These are phyloP conservation scores for Hymenotorrendiella dingleyae DNA, from an alignment of 2,329 filamentous ascomycete species.

Conservation along the genomic window DNA sequence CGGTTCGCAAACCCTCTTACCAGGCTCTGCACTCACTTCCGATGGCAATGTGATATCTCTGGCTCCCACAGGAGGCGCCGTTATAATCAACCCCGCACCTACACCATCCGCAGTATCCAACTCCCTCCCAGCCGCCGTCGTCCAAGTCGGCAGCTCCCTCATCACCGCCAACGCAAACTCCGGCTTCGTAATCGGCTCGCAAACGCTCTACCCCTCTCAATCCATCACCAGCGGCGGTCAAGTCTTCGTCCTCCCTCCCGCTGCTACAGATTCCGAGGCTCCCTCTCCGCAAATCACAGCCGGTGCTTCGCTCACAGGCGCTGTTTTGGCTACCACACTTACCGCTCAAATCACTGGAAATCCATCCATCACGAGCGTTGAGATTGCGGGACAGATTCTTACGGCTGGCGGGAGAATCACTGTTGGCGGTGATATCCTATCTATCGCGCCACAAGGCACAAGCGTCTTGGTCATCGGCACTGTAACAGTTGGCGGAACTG, in stretches of 20 bases:
- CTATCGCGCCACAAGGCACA: slow-evolving; percentile 19
- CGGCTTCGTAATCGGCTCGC: slow-evolving; percentile 14
- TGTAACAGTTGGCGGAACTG: slow-evolving; percentile 18
- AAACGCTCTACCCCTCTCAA: slow-evolving; percentile 12
- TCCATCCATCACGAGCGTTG: slow-evolving; percentile 11
- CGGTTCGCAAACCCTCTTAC: slow-evolving; percentile 21
- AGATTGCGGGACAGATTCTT: slow-evolving; percentile 24
- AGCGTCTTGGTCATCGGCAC: slow-evolving; percentile 23
- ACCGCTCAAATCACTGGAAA: slow-evolving; percentile 2
- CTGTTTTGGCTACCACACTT: background rate
- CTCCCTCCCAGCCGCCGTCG: slow-evolving; percentile 6
- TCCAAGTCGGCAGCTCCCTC: slow-evolving; percentile 17
- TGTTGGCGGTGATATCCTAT: slow-evolving; percentile 25
- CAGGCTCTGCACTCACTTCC: slow-evolving; percentile 21
- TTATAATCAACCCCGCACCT: slow-evolving; percentile 18
- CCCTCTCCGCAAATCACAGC: slow-evolving; percentile 4
- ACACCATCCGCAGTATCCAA: slow-evolving; percentile 6
- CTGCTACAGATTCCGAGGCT: too few relatives aligned
- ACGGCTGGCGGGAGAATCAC: slow-evolving; percentile 24
- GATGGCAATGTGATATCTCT: slow-evolving; percentile 21
- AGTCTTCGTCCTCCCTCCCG: slow-evolving; percentile 15
- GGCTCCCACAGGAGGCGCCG: slow-evolving; percentile 13
- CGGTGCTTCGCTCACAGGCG: background rate
- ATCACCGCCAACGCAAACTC: slow-evolving; percentile 17
- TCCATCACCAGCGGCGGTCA: slow-evolving; percentile 14